A percentile compares a stretch with the other conserved stretches of the same genome.
These are phyloP conservation scores for Cyclotella atomus DNA, from an alignment of 108 stramenopile species.

Conservation along the genomic window DNA sequence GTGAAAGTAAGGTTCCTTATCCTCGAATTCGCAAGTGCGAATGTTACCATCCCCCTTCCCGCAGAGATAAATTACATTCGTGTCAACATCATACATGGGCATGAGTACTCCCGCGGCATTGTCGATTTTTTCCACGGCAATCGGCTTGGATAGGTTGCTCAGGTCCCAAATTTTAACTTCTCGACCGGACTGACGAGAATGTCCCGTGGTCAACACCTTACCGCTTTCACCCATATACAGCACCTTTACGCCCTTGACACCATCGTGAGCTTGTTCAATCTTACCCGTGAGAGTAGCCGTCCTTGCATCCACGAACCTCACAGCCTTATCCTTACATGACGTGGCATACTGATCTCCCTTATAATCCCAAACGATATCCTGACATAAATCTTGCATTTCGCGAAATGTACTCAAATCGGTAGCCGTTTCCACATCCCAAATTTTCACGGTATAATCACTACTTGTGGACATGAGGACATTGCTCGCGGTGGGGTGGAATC, in stretches of 20 bases:
- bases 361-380: conserved; percentile 96
- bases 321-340: conserved; percentile 95
- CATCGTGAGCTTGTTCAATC: conserved; percentile 90
- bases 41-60: conserved; percentile 99
- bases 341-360: conserved; percentile 89
- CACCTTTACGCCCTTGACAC: conserved; percentile 92
- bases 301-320: conserved; percentile 92
- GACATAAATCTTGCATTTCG: conserved; percentile 86
- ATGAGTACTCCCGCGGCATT: conserved; percentile 96
- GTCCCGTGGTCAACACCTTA: conserved; percentile 92
- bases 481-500: conserved; percentile 93
- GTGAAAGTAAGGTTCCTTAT: conserved; percentile 88
- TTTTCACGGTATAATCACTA: conserved; percentile 91
- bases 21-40: conserved; percentile 95
- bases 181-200: conserved; percentile 88
- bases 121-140: conserved; percentile 90
- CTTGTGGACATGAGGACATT: conserved; percentile 88
- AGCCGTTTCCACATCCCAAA: conserved; percentile 96
- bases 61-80: conserved; percentile 93
- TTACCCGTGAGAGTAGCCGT: conserved; percentile 51
- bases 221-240: conserved; percentile 86
- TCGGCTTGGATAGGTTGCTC: conserved; percentile 72
- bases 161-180: conserved; percentile 99
- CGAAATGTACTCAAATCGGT: conserved; percentile 62
- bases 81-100: conserved; percentile 96